Evolutionary conservation across 257 asterid genomes (phyloP), one percentile per base, ranked within the genome.

Genomic region (Hygrophila difformis): DNA sequence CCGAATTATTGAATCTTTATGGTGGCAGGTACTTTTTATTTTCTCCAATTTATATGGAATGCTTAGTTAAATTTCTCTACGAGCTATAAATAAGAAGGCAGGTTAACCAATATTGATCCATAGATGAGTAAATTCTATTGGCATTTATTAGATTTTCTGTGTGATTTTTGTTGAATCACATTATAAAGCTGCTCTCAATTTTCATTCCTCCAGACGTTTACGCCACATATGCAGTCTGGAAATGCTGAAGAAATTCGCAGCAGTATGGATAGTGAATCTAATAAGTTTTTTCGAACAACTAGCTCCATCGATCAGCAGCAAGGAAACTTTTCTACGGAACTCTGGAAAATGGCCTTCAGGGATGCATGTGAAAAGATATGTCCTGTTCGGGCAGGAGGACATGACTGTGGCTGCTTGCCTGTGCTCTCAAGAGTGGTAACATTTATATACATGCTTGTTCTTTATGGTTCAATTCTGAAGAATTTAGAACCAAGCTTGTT

Each of bases 211-310:
- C 81, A 81, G 93, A 69, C 75, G 45, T 72, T 85, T 65, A 85
- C 83, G 37, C 95, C 95, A 61, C 82, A 70, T 40, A 84, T 84
- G 95, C 95, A 84, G 62, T 67, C 87, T 39, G 75, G 73, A 53
- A 74, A 74, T 49, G 74, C 76, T 53, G 70, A 70, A 38, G 69
- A 65, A 21, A 65, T 69, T 31, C 65, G 51, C 13, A 52, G 48
- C 48, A 65, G 66, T 45, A 19, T 60, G 62, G 35, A 56, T 60
- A 63, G 73, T 22, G 60, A 62, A 22, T 38, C 53, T 3, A 51
- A 67, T 53, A 75, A 66, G 56, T 50, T 51, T 3, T 53, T 66
- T 71, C 45, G 73, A 47, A 65, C 76, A 23, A 53, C 72, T 38
- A 69, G 75, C 70, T 76, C 79, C 18, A 46, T 31, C 52, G 70